A percentile compares a stretch with the other conserved stretches of the same genome.
These are phyloP conservation scores for Penicillium occitanis DNA, from an alignment of 2,329 filamentous ascomycete genomes.

Conservation along the genomic window DNA sequence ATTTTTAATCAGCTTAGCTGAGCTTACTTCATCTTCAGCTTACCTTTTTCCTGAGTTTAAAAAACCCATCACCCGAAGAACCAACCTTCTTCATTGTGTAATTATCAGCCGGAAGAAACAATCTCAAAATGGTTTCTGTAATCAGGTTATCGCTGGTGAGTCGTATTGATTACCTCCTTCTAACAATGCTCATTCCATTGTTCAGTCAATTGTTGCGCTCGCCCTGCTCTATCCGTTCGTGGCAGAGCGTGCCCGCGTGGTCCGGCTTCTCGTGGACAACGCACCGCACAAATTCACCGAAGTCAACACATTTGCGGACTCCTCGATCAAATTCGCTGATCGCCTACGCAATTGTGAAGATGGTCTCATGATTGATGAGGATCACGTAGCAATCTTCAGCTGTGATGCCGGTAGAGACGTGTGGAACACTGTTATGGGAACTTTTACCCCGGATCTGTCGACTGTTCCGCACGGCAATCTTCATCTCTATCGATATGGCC, in stretches of 20 bases:
- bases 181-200: neutral
- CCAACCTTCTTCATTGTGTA: neutral
- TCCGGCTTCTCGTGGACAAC: constrained; percentile 21
- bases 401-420: constrained; percentile 19
- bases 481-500: constrained; percentile 11
- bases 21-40: neutral
- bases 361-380: constrained; percentile 22
- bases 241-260: neutral
- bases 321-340: constrained; percentile 19
- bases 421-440: constrained; percentile 24
- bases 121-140: neutral
- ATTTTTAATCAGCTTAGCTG: neutral
- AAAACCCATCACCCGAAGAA: neutral
- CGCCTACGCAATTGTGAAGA: constrained; percentile 26
- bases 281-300: constrained; percentile 20
- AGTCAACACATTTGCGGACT: constrained; percentile 16
- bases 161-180: neutral
- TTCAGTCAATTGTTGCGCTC: neutral
- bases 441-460: constrained; percentile 12
- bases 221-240: neutral
- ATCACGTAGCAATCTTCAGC: constrained; percentile 19
- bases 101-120: neutral
- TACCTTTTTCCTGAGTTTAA: neutral
- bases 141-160: neutral
- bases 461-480: constrained; percentile 13